Base-by-base conservation (phyloP, 345 rosid genomes). In the Eucalyptus marginata region DNA sequence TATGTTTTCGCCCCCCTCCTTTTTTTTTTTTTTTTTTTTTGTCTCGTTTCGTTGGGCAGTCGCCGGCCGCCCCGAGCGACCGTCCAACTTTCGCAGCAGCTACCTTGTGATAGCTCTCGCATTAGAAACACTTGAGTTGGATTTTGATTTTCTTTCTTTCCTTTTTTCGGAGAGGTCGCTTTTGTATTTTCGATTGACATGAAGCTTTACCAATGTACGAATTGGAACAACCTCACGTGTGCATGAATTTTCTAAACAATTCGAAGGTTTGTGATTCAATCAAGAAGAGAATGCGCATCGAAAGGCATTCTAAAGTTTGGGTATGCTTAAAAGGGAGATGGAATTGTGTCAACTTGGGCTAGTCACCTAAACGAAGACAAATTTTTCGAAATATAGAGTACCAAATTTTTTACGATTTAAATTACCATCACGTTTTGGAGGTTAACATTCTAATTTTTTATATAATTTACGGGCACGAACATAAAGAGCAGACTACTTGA, bases 401-500 rank as follows among this genome's bases (percentile, higher is more conserved):
- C 0, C 58, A 52, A 0, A 18, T 59, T 1, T 59, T 12, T 5
- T 5, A 27, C 27, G 2, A 12, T 27, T 27, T 27, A 59, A 59
- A 59, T 59, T 5, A 12, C 2, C 0, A 0, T 56, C 13, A 1
- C 12, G 0, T 59, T 3, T 59, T 59, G 1, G 8, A 6, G 31
- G 31, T 27, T 59, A 27, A 27, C 13, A 59, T 59, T 59, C 31
- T 59, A 59, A 3, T 59, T 12, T 25, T 59, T 59, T 29, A 59
- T 12, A 27, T 27, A 27, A 27, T 59, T 59, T 59, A 59, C 0
- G 4, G 2, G 2, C 68, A 12, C 0, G 2, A 27, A 29, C 15
- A 5, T 5, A 11, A 13, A 59, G 7, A 12, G 7, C 0, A 0
- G 1, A 22, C 13, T 0, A 56, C 62, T 0, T 27, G 0, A 59